Evolutionary conservation across 129 eudicot genomes (phyloP).

Genomic region (Cynara cardunculus): DNA sequence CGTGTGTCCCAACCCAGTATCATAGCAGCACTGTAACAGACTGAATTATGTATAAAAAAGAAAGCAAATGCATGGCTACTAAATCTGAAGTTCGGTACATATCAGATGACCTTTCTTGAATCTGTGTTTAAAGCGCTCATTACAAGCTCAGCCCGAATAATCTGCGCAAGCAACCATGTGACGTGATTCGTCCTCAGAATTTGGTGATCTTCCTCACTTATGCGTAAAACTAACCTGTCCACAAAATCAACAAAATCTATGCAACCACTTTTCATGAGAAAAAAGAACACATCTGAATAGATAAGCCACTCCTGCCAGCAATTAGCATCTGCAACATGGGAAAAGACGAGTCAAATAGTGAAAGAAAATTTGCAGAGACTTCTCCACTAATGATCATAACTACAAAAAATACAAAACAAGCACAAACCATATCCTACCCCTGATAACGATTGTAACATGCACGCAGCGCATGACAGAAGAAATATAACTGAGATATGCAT

Average conservation of each 20-base stretch:
- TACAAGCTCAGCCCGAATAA: constrained; percentile 90
- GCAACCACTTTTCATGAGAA: constrained; percentile 92
- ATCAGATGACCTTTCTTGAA: constrained; percentile 71
- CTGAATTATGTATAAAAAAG: neutral
- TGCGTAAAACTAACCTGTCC: constrained; percentile 83
- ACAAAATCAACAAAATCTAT: constrained; percentile 95
- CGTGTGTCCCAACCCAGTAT: neutral
- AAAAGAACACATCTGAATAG: constrained; percentile 81
- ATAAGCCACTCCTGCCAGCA: constrained; percentile 99
- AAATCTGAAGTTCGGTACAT: neutral
- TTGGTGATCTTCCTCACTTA: constrained; percentile 76
- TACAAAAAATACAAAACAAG: neutral
- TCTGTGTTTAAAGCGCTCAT: constrained; percentile 84
- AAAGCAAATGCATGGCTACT: neutral
- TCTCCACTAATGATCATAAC: neutral
- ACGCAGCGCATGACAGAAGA: neutral
- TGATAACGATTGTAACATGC: neutral
- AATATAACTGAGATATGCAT: neutral
- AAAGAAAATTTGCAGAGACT: neutral
- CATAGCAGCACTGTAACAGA: neutral
- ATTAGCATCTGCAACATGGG: constrained; percentile 55
- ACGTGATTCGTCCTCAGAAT: constrained; percentile 93
- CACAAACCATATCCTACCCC: neutral
- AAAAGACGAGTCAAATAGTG: neutral
- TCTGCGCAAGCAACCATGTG: constrained; percentile 91